Conservation (phyloP, 768 basidiomycete species). For the Psilocybe tampanensis region DNA sequence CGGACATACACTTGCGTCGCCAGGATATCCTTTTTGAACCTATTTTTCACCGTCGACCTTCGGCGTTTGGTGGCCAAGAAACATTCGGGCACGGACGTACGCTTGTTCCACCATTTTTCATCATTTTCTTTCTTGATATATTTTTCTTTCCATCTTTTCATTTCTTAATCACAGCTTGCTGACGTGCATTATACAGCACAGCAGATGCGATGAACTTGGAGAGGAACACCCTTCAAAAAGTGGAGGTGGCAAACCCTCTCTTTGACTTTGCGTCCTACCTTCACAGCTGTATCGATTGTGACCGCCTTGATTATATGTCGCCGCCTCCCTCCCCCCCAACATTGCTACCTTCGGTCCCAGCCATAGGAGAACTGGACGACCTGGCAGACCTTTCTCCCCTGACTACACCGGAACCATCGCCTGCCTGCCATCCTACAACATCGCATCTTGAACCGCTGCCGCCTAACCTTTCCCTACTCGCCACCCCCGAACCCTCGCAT, state of each 20-base stretch:
- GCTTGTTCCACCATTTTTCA: not conserved
- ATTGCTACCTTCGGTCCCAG: not conserved
- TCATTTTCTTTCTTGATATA: too few relatives aligned
- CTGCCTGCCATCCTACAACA: not conserved
- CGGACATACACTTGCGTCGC: slow-evolving; percentile 1
- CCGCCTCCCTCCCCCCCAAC: not conserved
- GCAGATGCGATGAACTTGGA: too few relatives aligned
- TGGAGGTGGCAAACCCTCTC: not conserved
- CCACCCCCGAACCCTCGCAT: not conserved
- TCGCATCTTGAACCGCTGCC: not conserved
- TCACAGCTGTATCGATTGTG: not conserved
- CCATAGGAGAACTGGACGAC: not conserved
- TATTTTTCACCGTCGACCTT: too few relatives aligned
- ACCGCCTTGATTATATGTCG: not conserved
- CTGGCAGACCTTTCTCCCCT: not conserved
- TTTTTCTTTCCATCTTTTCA: too few relatives aligned
- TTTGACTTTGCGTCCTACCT: not conserved
- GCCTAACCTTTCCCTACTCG: not conserved
- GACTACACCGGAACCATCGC: not conserved
- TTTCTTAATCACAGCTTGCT: too few relatives aligned
- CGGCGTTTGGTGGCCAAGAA: not conserved
- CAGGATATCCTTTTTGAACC: too few relatives aligned
- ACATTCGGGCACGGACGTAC: slow-evolving; percentile 4
- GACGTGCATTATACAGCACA: too few relatives aligned
- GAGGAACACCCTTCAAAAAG: not conserved